Conservation (phyloP, 2,329 filamentous ascomycete species). For the Aspergillus alliaceus region DNA sequence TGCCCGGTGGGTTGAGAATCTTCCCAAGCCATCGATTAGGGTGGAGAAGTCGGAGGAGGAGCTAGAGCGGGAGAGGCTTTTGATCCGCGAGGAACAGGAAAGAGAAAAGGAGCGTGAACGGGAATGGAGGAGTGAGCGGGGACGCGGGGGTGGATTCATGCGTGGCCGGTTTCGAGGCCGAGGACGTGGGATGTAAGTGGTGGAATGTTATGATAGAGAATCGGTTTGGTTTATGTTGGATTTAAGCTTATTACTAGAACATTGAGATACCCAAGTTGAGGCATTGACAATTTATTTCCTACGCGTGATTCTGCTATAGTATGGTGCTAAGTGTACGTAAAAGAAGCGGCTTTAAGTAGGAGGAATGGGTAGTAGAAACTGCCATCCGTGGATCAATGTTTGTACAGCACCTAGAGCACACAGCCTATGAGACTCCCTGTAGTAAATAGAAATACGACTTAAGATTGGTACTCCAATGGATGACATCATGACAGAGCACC, state of each 20-base stretch:
- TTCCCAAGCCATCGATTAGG: constrained; percentile 58
- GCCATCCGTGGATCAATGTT: no score
- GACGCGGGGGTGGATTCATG: constrained; percentile 49
- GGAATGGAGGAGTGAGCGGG: constrained; percentile 54
- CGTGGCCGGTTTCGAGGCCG: constrained; percentile 47
- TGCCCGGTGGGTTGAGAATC: constrained; percentile 71
- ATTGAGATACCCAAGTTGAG: constrained; percentile 10
- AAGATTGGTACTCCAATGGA: no score
- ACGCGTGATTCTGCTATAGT: no score
- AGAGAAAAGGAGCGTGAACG: constrained; percentile 55
- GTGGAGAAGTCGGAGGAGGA: constrained; percentile 74
- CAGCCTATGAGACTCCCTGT: no score
- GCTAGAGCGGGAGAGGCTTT: constrained; percentile 57
- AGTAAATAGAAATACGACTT: no score
- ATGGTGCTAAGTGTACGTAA: no score
- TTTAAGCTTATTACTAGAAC: constrained; percentile 7
- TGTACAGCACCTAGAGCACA: no score
- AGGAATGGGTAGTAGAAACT: no score
- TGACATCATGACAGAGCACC: constrained; percentile 9
- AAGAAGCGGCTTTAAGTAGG: no score
- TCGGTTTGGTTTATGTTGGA: background rate
- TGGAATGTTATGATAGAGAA: background rate
- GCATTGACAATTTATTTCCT: constrained; percentile 1
- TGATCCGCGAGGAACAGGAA: constrained; percentile 62
- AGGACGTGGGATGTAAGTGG: constrained; percentile 38